These are phyloP conservation scores for Hygrophorus pudorinus DNA, from an alignment of 768 basidiomycete genomes.

Conservation along the genomic window DNA sequence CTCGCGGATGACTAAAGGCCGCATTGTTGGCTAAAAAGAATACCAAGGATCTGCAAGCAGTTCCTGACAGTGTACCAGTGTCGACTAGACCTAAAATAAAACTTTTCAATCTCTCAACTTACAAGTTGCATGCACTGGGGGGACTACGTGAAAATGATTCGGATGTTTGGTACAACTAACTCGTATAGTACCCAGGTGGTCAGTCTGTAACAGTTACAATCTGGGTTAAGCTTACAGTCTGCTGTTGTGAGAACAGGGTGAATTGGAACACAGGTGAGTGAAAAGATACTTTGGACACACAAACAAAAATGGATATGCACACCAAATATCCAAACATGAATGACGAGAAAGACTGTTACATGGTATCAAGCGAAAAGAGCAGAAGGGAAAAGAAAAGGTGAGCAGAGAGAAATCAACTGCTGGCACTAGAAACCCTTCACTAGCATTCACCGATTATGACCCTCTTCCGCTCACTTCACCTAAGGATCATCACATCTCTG, in stretches of 20 bases:
- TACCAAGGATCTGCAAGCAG: no score
- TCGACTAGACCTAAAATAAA: no score
- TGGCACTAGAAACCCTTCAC: no score
- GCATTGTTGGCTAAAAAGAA: no score
- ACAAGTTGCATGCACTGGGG: slow-evolving; percentile 6
- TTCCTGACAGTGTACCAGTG: no score
- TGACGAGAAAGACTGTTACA: slow-evolving; percentile 6
- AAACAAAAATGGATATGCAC: slow-evolving; percentile 16
- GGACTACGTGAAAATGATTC: slow-evolving; percentile 1
- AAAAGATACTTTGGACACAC: slow-evolving; percentile 21
- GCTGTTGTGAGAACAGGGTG: slow-evolving; percentile 18
- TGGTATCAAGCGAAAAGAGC: not conserved
- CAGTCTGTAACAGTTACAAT: not conserved
- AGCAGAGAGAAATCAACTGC: not conserved
- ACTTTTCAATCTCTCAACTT: not conserved
- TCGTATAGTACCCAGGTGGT: slow-evolving; percentile 4
- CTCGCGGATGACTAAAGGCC: no score
- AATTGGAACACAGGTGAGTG: slow-evolving; percentile 20
- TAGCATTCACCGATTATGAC: slow-evolving; percentile 3
- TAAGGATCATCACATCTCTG: slow-evolving; percentile 14
- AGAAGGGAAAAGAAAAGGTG: no score
- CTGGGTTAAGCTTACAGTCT: not conserved
- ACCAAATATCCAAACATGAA: slow-evolving; percentile 16
- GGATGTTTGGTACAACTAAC: slow-evolving; percentile 4
- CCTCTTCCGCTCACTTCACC: slow-evolving; percentile 2